Percentiles rank a stretch among this genome's conserved stretches.
Evolutionary conservation across 371 early-diverging fungal species (phyloP).

Genomic region (Actinomortierella ambigua): DNA sequence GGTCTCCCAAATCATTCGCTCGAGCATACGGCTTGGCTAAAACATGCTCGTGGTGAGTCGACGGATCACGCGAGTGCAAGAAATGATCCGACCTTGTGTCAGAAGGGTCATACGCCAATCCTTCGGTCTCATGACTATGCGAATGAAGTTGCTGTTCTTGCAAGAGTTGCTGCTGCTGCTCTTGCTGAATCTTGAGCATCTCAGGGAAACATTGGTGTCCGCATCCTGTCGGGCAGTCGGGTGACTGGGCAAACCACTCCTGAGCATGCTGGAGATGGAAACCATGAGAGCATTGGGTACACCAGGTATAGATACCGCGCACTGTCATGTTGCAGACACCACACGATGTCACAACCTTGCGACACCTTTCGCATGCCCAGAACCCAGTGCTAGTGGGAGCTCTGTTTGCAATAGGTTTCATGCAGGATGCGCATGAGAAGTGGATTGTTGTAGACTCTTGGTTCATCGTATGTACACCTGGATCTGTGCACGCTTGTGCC

Average conservation of each 20-base stretch:
- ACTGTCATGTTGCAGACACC: slow-evolving; percentile 77
- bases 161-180: slow-evolving; percentile 21
- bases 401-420: slow-evolving; percentile 63
- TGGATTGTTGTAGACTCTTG: slow-evolving; percentile 79
- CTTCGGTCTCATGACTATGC: slow-evolving; percentile 1
- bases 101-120: too few species aligned
- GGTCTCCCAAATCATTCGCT: too few species aligned
- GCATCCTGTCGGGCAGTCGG: slow-evolving; percentile 79
- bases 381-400: slow-evolving; percentile 51
- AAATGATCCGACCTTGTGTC: too few species aligned
- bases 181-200: slow-evolving; percentile 40
- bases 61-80: too few species aligned
- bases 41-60: too few species aligned
- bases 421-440: slow-evolving; percentile 74
- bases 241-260: slow-evolving; percentile 72
- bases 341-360: slow-evolving; percentile 65
- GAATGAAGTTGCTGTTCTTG: slow-evolving; percentile 12
- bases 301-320: slow-evolving; percentile 70
- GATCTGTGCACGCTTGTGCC: slow-evolving; percentile 62
- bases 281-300: slow-evolving; percentile 83
- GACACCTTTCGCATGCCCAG: slow-evolving; percentile 82
- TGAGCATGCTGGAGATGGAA: slow-evolving; percentile 76
- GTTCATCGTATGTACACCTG: slow-evolving; percentile 48
- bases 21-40: too few species aligned
- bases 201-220: slow-evolving; percentile 65